These are phyloP conservation scores for Debaryomyces robertsiae DNA, from an alignment of 1,139 yeast genomes.

Conservation along the genomic window DNA sequence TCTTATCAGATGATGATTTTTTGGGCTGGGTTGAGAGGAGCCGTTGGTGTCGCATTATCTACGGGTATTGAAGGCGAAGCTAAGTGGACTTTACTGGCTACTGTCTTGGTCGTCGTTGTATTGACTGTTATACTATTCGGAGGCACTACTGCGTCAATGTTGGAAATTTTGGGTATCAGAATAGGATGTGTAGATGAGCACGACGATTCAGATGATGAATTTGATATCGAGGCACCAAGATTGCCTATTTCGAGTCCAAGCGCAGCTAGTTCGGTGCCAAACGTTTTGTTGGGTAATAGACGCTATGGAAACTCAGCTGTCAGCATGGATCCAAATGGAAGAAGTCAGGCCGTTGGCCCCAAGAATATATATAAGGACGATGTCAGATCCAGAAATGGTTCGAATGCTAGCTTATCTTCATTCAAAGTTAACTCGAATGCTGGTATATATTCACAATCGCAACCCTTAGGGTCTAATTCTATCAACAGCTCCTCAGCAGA, in stretches of 20 bases:
- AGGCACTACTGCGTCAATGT: slow-evolving; percentile 98
- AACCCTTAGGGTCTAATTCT: slow-evolving; percentile 8
- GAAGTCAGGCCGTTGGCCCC: slow-evolving; percentile 7
- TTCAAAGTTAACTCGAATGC: slow-evolving; percentile 14
- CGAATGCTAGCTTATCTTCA: slow-evolving; percentile 29
- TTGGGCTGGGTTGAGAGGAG: slow-evolving; percentile 99
- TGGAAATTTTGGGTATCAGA: slow-evolving; percentile 88
- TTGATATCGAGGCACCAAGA: slow-evolving; percentile 83
- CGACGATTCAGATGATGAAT: slow-evolving; percentile 84
- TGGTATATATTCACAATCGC: slow-evolving; percentile 1
- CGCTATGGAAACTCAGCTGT: slow-evolving; percentile 24
- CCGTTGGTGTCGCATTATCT: slow-evolving; percentile 98
- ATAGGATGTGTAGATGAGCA: slow-evolving; percentile 86
- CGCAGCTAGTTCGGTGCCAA: slow-evolving; percentile 15
- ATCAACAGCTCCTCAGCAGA: slow-evolving; percentile 17
- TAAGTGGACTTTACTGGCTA: slow-evolving; percentile 85
- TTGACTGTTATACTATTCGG: slow-evolving; percentile 95
- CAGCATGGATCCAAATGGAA: slow-evolving; percentile 9
- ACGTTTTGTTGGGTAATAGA: slow-evolving; percentile 35
- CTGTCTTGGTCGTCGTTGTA: slow-evolving; percentile 94
- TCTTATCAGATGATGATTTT: slow-evolving; percentile 98
- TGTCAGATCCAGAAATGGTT: slow-evolving; percentile 29
- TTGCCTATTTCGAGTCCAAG: slow-evolving; percentile 27
- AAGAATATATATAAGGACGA: slow-evolving; percentile 19
- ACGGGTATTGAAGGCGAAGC: slow-evolving; percentile 97